These are phyloP conservation scores for Hymenoscyphus linearis DNA, from an alignment of 2,329 filamentous ascomycete genomes.

Conservation along the genomic window DNA sequence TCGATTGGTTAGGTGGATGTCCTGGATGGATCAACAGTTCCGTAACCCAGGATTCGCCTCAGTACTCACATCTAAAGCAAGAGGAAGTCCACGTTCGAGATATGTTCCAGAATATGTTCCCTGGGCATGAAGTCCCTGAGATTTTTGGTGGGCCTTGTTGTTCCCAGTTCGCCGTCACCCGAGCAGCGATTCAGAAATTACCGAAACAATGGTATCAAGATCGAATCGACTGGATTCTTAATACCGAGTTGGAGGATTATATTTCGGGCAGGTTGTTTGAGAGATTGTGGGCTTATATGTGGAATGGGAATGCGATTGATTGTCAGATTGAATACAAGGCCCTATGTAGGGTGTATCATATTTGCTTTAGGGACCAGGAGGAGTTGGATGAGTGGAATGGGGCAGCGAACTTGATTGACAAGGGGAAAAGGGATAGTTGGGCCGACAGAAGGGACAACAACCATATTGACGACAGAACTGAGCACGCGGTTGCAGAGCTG, in stretches of 20 bases:
- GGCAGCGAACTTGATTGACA: neutral
- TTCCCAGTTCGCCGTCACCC: constrained; percentile 58
- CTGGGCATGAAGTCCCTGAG: constrained; percentile 34
- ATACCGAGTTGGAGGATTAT: constrained; percentile 46
- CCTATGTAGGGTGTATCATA: constrained; percentile 12
- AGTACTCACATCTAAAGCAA: constrained; percentile 34
- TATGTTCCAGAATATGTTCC: constrained; percentile 12
- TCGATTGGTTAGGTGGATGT: constrained; percentile 50
- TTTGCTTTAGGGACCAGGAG: constrained; percentile 11
- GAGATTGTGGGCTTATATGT: constrained; percentile 51
- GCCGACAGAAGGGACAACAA: neutral
- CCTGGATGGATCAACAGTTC: constrained; percentile 45
- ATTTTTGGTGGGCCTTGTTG: constrained; percentile 53
- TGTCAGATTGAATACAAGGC: constrained; percentile 16
- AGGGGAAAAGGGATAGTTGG: neutral
- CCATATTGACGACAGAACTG: neutral
- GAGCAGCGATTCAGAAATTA: constrained; percentile 43
- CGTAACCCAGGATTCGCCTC: constrained; percentile 29
- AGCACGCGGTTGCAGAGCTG: constrained; percentile 2
- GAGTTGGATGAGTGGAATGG: constrained; percentile 10
- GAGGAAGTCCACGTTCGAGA: constrained; percentile 16
- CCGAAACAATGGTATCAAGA: constrained; percentile 47
- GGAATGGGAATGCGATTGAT: constrained; percentile 11
- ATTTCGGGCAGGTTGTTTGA: constrained; percentile 55
- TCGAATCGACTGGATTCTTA: constrained; percentile 52